Evolutionary conservation across 2,329 filamentous ascomycete species (phyloP).

Genomic region (Alternaria metachromatica): DNA sequence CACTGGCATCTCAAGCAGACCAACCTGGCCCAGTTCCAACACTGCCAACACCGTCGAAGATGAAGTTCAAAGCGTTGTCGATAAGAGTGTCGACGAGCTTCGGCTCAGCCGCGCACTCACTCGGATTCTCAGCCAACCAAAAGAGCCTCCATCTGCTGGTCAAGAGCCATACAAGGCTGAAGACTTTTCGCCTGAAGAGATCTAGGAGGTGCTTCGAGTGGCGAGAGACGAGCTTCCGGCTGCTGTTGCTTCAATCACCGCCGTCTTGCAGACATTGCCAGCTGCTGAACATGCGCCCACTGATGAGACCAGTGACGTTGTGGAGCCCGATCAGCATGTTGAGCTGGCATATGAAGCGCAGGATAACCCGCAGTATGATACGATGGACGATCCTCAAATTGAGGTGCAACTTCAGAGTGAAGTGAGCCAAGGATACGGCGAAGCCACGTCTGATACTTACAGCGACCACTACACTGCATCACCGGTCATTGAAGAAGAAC

Average conservation of each 20-base stretch:
- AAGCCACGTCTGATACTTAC: not conserved
- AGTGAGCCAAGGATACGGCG: not conserved
- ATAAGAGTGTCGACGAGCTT: not conserved
- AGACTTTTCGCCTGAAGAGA: not conserved
- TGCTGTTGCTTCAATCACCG: not conserved
- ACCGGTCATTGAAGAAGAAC: not conserved
- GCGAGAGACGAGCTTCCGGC: constrained; percentile 1
- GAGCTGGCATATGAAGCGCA: not conserved
- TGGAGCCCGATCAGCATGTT: not conserved
- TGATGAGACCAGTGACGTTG: not conserved
- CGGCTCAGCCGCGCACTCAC: not conserved
- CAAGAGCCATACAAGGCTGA: not conserved
- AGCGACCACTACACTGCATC: not conserved
- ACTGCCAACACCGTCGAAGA: not conserved
- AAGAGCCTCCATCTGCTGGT: not conserved
- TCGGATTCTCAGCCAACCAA: not conserved
- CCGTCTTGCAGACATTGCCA: not conserved
- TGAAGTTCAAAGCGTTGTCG: not conserved
- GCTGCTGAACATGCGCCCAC: not conserved
- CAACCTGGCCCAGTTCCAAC: not conserved
- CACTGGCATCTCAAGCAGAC: not conserved
- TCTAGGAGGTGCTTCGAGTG: constrained; percentile 2
- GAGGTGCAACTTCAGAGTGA: too few species aligned
- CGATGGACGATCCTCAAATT: not conserved
- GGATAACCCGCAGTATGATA: not conserved